These are phyloP conservation scores for Starmera caribaea DNA, from an alignment of 805 yeast species.

Conservation along the genomic window DNA sequence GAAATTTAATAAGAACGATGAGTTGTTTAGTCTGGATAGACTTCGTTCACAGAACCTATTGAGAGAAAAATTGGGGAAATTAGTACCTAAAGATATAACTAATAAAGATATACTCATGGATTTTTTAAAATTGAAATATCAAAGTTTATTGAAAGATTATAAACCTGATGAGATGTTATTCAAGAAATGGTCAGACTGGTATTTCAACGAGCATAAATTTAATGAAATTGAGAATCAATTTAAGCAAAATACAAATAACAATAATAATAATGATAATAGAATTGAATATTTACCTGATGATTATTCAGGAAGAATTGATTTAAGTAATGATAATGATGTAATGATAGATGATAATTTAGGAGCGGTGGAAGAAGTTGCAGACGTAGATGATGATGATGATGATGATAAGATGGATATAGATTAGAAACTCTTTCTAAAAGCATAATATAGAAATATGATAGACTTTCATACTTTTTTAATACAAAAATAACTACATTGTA, in stretches of 20 bases:
- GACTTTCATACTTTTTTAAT: too few species aligned
- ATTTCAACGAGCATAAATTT: constrained; percentile 7
- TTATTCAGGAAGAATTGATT: neutral
- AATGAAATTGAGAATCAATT: constrained; percentile 1
- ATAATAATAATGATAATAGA: neutral
- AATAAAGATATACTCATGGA: constrained; percentile 17
- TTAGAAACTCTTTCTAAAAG: neutral
- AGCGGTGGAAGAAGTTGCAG: neutral
- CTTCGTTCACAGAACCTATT: constrained; percentile 2
- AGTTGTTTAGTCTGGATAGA: constrained; percentile 3
- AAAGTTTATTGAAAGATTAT: constrained; percentile 17
- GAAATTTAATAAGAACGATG: constrained; percentile 1
- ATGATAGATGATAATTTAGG: constrained; percentile 6
- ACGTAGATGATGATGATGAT: constrained; percentile 4
- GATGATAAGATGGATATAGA: constrained; percentile 16
- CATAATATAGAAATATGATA: too few species aligned
- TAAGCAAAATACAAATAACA: neutral
- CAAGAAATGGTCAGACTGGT: constrained; percentile 23
- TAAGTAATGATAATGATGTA: constrained; percentile 1
- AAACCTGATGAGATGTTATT: constrained; percentile 13
- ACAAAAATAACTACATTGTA: too few species aligned
- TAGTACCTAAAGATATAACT: constrained; percentile 2
- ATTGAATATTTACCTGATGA: constrained; percentile 2
- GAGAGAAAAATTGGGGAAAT: neutral
- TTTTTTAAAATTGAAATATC: constrained; percentile 14